Evolutionary conservation across 2,329 filamentous ascomycete species (phyloP).

Genomic region (Trichoderma atrobrunneum): DNA sequence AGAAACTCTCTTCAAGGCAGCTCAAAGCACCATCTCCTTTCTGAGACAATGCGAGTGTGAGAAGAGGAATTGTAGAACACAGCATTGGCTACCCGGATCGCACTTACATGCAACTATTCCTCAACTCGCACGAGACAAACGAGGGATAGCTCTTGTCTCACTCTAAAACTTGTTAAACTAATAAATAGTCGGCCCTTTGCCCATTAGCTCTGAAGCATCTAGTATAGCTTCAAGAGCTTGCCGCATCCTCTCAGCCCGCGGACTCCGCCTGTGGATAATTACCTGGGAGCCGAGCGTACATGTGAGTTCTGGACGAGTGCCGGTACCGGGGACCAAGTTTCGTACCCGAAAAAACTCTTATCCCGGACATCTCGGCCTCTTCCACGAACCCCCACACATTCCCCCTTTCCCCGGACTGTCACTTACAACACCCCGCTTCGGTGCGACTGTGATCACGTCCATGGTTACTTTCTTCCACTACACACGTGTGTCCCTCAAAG

Average conservation of each 20-base stretch:
- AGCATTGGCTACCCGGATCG: background rate
- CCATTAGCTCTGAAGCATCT: background rate
- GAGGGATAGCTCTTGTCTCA: background rate
- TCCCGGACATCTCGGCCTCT: background rate
- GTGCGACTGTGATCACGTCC: background rate
- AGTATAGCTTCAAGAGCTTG: background rate
- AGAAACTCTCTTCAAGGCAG: background rate
- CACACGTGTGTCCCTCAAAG: background rate
- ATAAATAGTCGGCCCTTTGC: background rate
- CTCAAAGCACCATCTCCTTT: background rate
- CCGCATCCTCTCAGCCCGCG: background rate
- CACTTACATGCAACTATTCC: background rate
- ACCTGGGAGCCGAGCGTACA: background rate
- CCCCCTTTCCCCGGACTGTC: background rate
- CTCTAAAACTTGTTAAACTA: background rate
- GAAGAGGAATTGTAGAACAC: background rate
- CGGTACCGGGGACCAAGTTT: background rate
- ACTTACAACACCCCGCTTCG: background rate
- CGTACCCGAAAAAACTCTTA: background rate
- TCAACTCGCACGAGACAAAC: background rate
- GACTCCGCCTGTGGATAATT: background rate
- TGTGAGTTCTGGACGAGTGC: background rate
- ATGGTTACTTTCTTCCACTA: background rate
- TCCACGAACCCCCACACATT: background rate
- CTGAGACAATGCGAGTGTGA: background rate